These are phyloP conservation scores for Mucor racemosus DNA, from an alignment of 371 early-diverging fungal genomes.

Conservation along the genomic window DNA sequence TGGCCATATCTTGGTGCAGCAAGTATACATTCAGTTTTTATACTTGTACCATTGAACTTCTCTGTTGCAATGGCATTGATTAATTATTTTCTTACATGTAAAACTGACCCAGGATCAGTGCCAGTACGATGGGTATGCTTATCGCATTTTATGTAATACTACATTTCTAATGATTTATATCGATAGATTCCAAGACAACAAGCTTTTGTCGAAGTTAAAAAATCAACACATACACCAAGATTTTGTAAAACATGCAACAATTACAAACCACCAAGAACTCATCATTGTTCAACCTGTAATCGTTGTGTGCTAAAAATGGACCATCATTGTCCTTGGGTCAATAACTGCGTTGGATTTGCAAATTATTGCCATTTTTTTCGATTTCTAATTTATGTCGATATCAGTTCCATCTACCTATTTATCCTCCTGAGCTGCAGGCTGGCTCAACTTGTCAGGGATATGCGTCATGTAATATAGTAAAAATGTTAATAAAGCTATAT, in stretches of 20 bases:
- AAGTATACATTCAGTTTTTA: conserved; percentile 35
- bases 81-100: conserved; percentile 83
- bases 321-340: conserved; percentile 98
- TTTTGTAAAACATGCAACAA: conserved; percentile 78
- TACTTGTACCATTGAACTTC: conserved; percentile 71
- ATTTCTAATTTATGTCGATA: conserved; percentile 76
- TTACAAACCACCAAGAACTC: conserved; percentile 83
- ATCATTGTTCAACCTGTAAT: conserved; percentile 83
- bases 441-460: conserved; percentile 37
- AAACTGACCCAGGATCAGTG: conserved; percentile 81
- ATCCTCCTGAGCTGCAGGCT: conserved; percentile 43
- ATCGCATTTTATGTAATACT: not conserved
- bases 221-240: conserved; percentile 69
- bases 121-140: conserved; percentile 70
- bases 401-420: conserved; percentile 58
- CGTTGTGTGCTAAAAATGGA: conserved; percentile 91
- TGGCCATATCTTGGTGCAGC: conserved; percentile 40
- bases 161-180: not conserved
- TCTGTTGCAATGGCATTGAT: conserved; percentile 66
- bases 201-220: conserved; percentile 70
- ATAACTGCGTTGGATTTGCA: conserved; percentile 92
- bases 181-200: conserved; percentile 55
- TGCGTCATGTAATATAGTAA: conserved; percentile 29
- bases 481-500: conserved; percentile 3
- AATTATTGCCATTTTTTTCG: conserved; percentile 92